These are phyloP conservation scores for Setomelanomma holmii DNA, from an alignment of 2,329 filamentous ascomycete genomes.

Conservation along the genomic window DNA sequence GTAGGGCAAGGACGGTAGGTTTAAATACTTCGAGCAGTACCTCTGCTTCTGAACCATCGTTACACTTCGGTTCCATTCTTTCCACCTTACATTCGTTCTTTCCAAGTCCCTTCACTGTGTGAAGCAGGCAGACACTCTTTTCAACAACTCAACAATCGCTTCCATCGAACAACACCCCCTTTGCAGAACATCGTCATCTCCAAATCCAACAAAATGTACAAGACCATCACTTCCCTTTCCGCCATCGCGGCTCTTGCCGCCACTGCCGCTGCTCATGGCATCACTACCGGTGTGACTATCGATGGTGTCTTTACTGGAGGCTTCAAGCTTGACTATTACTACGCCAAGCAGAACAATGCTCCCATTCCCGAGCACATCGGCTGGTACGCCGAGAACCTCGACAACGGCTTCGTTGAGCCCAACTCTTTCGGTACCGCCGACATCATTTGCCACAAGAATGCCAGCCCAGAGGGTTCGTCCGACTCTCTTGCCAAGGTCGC, in stretches of 20 bases:
- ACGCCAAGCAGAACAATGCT: slow-evolving; percentile 35
- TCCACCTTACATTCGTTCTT: slow-evolving; percentile 33
- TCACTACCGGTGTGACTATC: slow-evolving; percentile 54
- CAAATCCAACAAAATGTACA: slow-evolving; percentile 34
- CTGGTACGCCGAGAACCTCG: slow-evolving; percentile 51
- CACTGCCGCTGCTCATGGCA: slow-evolving; percentile 56
- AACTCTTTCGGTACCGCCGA: slow-evolving; percentile 35
- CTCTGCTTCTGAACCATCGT: slow-evolving; percentile 24
- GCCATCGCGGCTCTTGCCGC: slow-evolving; percentile 46
- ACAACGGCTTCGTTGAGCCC: slow-evolving; percentile 46
- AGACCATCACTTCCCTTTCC: slow-evolving; percentile 33
- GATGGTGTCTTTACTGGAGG: slow-evolving; percentile 57
- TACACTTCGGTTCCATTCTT: slow-evolving; percentile 36
- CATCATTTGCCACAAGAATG: slow-evolving; percentile 69
- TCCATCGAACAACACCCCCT: slow-evolving; percentile 21
- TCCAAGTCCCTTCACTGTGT: slow-evolving; percentile 42
- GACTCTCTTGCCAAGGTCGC: slow-evolving; percentile 61
- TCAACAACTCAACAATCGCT: slow-evolving; percentile 30
- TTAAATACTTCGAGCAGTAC: slow-evolving; percentile 29
- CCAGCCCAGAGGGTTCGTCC: slow-evolving; percentile 49
- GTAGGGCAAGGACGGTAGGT: slow-evolving; percentile 9
- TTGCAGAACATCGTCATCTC: slow-evolving; percentile 1
- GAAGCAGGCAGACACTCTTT: slow-evolving; percentile 45
- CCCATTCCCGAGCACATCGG: slow-evolving; percentile 49
- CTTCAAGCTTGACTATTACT: slow-evolving; percentile 53